Conservation (phyloP, 305 asterid species). For the Lippia alba region DNA sequence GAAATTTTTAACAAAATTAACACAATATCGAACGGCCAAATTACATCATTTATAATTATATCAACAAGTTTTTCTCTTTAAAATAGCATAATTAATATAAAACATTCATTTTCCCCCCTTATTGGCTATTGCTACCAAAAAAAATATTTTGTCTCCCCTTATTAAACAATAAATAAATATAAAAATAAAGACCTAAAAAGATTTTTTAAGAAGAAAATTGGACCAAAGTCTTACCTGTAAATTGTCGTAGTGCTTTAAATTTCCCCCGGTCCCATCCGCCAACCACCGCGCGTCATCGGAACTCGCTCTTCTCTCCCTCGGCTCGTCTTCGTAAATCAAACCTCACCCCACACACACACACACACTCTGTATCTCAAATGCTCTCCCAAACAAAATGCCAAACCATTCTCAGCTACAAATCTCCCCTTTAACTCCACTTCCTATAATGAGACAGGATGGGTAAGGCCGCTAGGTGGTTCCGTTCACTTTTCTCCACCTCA, state of each 20-base stretch:
- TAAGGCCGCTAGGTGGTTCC: conserved; percentile 73
- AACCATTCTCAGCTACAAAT: conserved; percentile 3
- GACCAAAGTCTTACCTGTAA: conserved; percentile 49
- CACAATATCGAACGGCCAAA: too few relatives aligned
- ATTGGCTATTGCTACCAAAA: too few relatives aligned
- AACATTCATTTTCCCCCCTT: too few relatives aligned
- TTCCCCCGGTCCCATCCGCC: conserved; percentile 37
- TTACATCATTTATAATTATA: too few relatives aligned
- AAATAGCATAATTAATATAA: too few relatives aligned
- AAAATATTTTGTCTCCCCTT: too few relatives aligned
- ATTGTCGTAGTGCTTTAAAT: conserved; percentile 44
- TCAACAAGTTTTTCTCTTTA: too few relatives aligned
- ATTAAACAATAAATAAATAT: background rate
- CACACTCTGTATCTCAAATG: conserved; percentile 1
- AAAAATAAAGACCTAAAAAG: background rate
- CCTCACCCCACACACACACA: conserved; percentile 13
- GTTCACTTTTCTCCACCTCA: conserved; percentile 63
- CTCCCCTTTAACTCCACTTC: conserved; percentile 1
- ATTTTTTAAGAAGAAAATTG: conserved; percentile 1
- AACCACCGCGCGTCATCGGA: conserved; percentile 39
- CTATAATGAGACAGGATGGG: conserved; percentile 73
- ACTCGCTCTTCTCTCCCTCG: conserved; percentile 30
- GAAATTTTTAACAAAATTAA: too few relatives aligned
- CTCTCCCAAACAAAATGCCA: conserved; percentile 37
- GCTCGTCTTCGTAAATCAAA: conserved; percentile 33